These are phyloP conservation scores for Acaromyces ingoldii DNA, from an alignment of 1,284 basidiomycete genomes.

Conservation along the genomic window DNA sequence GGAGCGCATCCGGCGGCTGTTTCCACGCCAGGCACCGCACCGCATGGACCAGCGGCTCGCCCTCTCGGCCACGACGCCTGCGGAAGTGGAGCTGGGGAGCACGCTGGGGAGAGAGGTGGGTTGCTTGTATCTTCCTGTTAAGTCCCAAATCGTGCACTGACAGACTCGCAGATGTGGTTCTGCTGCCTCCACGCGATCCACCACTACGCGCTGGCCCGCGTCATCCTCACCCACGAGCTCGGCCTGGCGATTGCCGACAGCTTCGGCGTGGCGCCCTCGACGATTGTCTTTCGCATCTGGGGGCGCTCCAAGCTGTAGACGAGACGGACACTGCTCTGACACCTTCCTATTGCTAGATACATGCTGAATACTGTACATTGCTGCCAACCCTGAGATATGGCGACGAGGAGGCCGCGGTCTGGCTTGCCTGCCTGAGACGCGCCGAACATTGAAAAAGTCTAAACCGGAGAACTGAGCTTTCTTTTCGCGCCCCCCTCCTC, in stretches of 20 bases:
- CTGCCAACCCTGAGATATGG: too few species aligned
- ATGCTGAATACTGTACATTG: too few species aligned
- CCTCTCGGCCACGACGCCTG: conserved; percentile 39
- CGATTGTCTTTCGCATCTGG: conserved; percentile 19
- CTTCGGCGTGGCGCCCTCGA: conserved; percentile 46
- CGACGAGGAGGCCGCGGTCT: too few species aligned
- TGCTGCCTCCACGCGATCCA: conserved; percentile 43
- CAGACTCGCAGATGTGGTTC: conserved; percentile 41
- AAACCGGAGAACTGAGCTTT: too few species aligned
- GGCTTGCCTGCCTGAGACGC: too few species aligned
- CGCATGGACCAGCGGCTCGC: conserved; percentile 8
- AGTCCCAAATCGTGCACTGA: too few species aligned
- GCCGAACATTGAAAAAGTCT: too few species aligned
- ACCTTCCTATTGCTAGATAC: too few species aligned
- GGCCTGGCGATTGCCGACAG: conserved; percentile 23
- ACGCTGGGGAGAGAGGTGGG: conserved; percentile 17
- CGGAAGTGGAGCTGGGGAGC: conserved; percentile 12
- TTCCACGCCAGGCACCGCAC: conserved; percentile 5
- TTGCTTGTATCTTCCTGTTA: too few species aligned
- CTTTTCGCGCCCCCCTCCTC: too few species aligned
- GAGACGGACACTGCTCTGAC: too few species aligned
- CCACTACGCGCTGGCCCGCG: conserved; percentile 42
- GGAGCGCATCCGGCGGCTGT: conserved; percentile 16
- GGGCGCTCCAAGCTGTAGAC: not conserved
- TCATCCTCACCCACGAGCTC: conserved; percentile 40